Percentiles rank a stretch among this genome's conserved stretches.
Evolutionary conservation across 2,329 filamentous ascomycete species (phyloP).

Genomic region (Apiospora saccharicola): DNA sequence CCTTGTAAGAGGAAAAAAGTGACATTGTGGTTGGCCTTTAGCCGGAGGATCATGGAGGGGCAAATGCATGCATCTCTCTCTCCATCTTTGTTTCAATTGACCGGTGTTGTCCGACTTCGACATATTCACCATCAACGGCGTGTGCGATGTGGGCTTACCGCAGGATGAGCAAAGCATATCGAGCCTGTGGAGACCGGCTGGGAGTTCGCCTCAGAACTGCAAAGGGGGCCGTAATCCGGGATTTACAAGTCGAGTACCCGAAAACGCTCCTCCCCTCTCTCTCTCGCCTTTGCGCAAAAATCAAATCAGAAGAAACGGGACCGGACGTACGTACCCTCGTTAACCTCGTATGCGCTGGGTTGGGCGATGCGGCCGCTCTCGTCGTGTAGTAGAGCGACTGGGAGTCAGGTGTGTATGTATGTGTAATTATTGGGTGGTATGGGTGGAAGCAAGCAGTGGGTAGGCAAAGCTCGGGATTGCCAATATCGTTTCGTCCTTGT

Average conservation of each 20-base stretch:
- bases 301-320: slow-evolving; percentile 10
- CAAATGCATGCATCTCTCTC: neutral
- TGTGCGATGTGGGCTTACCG: neutral
- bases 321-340: slow-evolving; percentile 11
- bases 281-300: neutral
- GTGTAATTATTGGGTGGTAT: neutral
- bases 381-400: neutral
- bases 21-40: neutral
- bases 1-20: neutral
- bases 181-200: neutral
- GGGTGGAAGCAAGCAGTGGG: slow-evolving; percentile 1
- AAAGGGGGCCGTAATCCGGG: neutral
- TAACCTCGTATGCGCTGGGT: slow-evolving; percentile 7
- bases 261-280: neutral
- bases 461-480: neutral
- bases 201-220: neutral
- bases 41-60: slow-evolving; percentile 6
- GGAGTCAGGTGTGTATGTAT: neutral
- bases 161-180: neutral
- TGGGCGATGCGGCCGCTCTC: neutral
- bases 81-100: neutral
- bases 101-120: slow-evolving; percentile 6
- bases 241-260: neutral
- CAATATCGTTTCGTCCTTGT: slow-evolving; percentile 10
- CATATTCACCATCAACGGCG: neutral